These are phyloP conservation scores for Ulmus americana DNA, from an alignment of 331 rosid genomes.

Conservation along the genomic window DNA sequence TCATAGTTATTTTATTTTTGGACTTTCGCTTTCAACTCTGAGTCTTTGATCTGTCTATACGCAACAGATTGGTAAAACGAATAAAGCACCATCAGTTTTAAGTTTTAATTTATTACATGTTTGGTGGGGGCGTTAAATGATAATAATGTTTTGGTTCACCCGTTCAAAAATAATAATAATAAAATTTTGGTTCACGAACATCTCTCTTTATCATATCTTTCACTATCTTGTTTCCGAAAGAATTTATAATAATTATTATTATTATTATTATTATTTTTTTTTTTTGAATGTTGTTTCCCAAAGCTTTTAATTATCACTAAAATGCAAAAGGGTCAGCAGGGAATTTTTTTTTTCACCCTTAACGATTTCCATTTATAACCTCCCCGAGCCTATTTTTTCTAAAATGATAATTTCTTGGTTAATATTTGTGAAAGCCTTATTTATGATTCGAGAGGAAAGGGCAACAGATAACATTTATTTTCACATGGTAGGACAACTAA, in stretches of 20 bases:
- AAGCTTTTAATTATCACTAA: not conserved
- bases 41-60: not conserved
- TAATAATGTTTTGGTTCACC: not conserved
- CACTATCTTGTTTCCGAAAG: no score
- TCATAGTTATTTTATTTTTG: not conserved
- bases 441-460: slow-evolving; percentile 5
- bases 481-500: slow-evolving; percentile 18
- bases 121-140: slow-evolving; percentile 40
- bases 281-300: no score
- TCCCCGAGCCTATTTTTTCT: not conserved
- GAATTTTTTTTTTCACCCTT: not conserved
- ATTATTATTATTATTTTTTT: no score
- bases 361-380: slow-evolving; percentile 4
- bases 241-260: no score
- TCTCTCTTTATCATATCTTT: no score
- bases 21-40: not conserved
- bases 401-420: not conserved
- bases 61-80: not conserved
- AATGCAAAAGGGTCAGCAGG: not conserved
- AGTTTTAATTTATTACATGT: slow-evolving; percentile 25
- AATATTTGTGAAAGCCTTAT: slow-evolving; percentile 6
- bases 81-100: not conserved
- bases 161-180: no score
- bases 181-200: no score
- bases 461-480: slow-evolving; percentile 5